Conservation (phyloP, 179 eudicot genomes). For the Drosera spatulata region DNA sequence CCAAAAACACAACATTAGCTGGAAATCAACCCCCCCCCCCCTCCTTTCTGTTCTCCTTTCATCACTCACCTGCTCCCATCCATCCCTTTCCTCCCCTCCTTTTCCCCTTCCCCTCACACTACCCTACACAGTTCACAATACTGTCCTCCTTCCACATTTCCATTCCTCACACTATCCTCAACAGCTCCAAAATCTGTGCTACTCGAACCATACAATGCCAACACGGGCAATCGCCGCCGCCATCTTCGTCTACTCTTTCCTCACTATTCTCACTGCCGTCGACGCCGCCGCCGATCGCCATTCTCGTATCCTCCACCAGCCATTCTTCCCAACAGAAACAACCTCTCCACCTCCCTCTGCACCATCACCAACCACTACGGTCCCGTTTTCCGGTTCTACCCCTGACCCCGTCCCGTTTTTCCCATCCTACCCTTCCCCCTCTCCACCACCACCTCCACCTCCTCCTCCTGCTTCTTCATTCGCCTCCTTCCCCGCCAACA, state of each 20-base stretch:
- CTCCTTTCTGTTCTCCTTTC: no score
- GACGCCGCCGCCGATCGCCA: slow-evolving; percentile 3
- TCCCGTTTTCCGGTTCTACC: slow-evolving; percentile 39
- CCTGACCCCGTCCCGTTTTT: slow-evolving; percentile 47
- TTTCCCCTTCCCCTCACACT: no score
- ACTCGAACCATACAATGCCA: neutral
- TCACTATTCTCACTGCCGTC: slow-evolving; percentile 11
- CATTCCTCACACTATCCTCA: no score
- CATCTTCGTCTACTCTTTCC: slow-evolving; percentile 10
- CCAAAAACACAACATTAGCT: no score
- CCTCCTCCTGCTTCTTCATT: slow-evolving; percentile 17
- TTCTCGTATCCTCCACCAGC: slow-evolving; percentile 85
- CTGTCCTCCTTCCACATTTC: no score
- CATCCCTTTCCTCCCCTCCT: no score
- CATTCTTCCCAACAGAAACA: slow-evolving; percentile 44
- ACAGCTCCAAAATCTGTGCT: no score
- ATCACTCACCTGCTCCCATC: no score
- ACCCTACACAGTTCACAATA: no score
- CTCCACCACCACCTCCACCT: slow-evolving; percentile 47
- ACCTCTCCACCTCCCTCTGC: slow-evolving; percentile 29
- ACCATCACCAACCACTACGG: slow-evolving; percentile 28
- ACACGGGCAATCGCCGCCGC: slow-evolving; percentile 24
- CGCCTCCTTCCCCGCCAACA: slow-evolving; percentile 75
- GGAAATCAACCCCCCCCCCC: no score
- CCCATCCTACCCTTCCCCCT: slow-evolving; percentile 45